A percentile compares a stretch with the other conserved stretches of the same genome.
Conservation (phyloP, 129 eudicot species). For the Arctium minus region DNA sequence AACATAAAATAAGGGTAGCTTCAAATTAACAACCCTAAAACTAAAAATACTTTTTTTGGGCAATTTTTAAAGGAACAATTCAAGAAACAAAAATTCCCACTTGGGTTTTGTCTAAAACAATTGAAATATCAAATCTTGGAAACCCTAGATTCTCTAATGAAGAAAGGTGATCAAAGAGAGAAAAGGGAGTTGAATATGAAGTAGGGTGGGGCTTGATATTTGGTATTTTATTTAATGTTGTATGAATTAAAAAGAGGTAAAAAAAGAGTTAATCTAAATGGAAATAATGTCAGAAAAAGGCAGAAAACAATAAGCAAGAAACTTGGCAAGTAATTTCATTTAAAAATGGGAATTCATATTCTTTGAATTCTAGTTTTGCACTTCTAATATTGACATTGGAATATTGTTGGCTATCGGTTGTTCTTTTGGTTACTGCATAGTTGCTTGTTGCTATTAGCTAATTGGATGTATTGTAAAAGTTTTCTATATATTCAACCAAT, state of each 20-base stretch:
- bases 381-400: no score
- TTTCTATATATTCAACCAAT: no score
- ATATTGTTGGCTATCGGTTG: no score
- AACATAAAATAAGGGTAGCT: neutral
- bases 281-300: no score
- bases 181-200: constrained; percentile 28
- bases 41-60: neutral
- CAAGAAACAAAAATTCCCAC: constrained; percentile 24
- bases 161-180: constrained; percentile 18
- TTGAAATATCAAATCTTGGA: constrained; percentile 19
- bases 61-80: neutral
- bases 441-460: no score
- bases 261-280: neutral
- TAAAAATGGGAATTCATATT: no score
- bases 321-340: no score
- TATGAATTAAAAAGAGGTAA: neutral
- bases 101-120: constrained; percentile 13
- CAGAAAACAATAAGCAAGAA: no score
- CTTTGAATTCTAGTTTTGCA: no score
- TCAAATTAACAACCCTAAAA: neutral
- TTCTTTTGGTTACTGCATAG: no score
- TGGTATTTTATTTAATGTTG: neutral
- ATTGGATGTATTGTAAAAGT: no score
- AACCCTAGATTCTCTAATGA: constrained; percentile 36
- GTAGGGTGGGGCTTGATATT: constrained; percentile 26